Percentiles rank a stretch among this genome's conserved stretches.
These are phyloP conservation scores for Camellia japonica DNA, from an alignment of 148 eudicot genomes.

Conservation along the genomic window DNA sequence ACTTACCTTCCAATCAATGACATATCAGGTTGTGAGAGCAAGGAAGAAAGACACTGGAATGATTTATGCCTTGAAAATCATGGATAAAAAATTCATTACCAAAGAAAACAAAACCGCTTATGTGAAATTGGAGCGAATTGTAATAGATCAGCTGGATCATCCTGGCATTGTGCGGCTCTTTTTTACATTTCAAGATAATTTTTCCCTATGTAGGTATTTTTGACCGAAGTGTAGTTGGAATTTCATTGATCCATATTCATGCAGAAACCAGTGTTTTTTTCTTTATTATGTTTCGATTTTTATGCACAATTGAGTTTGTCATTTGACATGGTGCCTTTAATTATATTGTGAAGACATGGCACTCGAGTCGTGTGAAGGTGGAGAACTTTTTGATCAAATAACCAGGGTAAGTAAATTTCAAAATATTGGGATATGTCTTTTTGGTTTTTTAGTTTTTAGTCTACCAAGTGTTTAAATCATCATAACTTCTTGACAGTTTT, in stretches of 20 bases:
- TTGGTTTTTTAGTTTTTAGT: not conserved
- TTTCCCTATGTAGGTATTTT: constrained; percentile 78
- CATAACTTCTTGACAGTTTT: not conserved
- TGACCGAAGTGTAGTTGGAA: not conserved
- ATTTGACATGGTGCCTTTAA: constrained; percentile 9
- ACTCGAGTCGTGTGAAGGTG: constrained; percentile 97
- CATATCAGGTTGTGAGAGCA: constrained; percentile 80
- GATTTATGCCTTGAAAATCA: constrained; percentile 90
- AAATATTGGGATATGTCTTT: not conserved
- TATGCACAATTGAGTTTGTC: not conserved
- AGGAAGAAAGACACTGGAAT: constrained; percentile 87
- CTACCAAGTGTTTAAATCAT: not conserved
- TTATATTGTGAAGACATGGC: constrained; percentile 77
- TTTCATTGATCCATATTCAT: not conserved
- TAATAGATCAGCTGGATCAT: constrained; percentile 94
- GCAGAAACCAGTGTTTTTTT: not conserved
- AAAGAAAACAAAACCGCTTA: constrained; percentile 98
- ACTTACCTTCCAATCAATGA: not conserved
- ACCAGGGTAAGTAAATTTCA: constrained; percentile 67
- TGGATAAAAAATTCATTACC: constrained; percentile 97
- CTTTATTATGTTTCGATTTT: constrained; percentile 1
- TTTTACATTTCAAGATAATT: constrained; percentile 94
- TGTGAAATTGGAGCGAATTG: constrained; percentile 93
- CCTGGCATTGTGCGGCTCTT: constrained; percentile 86
- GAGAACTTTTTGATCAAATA: constrained; percentile 98